Conservation (phyloP, 2,329 filamentous ascomycete species). For the Phaeosphaeria sp. region DNA sequence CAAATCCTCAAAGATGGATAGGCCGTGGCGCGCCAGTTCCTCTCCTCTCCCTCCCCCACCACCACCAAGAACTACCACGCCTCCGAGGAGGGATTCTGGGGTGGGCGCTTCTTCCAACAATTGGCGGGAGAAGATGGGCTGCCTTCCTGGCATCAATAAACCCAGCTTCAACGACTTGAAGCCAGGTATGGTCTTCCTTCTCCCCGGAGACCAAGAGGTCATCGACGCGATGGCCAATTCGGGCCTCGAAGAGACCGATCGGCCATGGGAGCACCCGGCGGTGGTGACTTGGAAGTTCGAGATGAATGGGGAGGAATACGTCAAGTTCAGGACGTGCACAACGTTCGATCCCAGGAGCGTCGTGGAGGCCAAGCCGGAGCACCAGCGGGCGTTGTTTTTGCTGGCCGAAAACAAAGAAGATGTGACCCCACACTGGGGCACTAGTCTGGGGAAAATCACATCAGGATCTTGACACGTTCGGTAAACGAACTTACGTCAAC, state of each 20-base stretch:
- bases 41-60: not conserved
- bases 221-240: conserved; percentile 5
- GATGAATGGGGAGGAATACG: conserved; percentile 7
- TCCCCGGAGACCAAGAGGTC: not conserved
- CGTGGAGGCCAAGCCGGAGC: not conserved
- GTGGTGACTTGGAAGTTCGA: conserved; percentile 15
- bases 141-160: conserved; percentile 1
- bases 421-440: conserved; percentile 4
- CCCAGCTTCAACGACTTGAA: conserved; percentile 1
- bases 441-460: conserved; percentile 10
- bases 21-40: too few species aligned
- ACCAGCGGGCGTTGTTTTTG: conserved; percentile 15
- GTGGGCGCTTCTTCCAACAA: not conserved
- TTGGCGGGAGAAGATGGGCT: conserved; percentile 5
- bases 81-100: not conserved
- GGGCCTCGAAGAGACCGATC: not conserved
- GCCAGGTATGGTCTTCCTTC: conserved; percentile 12
- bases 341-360: conserved; percentile 13
- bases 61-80: not conserved
- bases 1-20: too few species aligned
- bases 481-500: conserved; percentile 28
- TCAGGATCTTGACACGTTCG: conserved; percentile 17
- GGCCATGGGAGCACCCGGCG: conserved; percentile 8
- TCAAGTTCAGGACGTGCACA: conserved; percentile 18
- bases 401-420: conserved; percentile 13